Percentiles rank a stretch among this genome's conserved stretches.
phyloP scores from a whole-genome alignment of 2,329 filamentous ascomycete genomes.

The Hymenoscyphus infarciens region DNA sequence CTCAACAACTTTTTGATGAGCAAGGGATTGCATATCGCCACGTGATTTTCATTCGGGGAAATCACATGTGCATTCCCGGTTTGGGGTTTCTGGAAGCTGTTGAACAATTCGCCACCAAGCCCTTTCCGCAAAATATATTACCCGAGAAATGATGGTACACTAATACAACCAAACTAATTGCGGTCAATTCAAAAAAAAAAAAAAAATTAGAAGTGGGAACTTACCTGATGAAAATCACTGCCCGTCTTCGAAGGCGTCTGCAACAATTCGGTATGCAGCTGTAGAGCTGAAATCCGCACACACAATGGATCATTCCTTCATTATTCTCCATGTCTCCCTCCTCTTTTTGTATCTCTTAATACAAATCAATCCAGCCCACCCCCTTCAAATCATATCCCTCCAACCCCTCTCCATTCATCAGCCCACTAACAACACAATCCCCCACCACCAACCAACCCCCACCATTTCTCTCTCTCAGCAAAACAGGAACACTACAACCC shows the following conservation, averaged over 20 bases:
- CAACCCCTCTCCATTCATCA: background rate
- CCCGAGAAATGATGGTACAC: background rate
- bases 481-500: conserved; percentile 6
- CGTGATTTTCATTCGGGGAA: background rate
- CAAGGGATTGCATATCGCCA: background rate
- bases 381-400: background rate
- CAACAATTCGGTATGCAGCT: too few species aligned
- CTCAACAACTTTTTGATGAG: conserved; percentile 8
- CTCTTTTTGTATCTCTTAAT: background rate
- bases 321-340: too few species aligned
- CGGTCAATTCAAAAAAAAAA: too few species aligned
- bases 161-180: too few species aligned
- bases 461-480: background rate
- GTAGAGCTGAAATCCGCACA: too few species aligned
- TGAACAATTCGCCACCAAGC: background rate
- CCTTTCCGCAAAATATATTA: background rate
- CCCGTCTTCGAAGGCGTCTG: too few species aligned
- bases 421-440: conserved; percentile 5
- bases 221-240: too few species aligned
- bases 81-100: background rate
- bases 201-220: too few species aligned
- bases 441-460: conserved; percentile 1
- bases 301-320: too few species aligned
- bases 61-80: background rate
- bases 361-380: background rate